Evolutionary conservation across 2,329 filamentous ascomycete genomes (phyloP).

Genomic region (Penicillium expansum): DNA sequence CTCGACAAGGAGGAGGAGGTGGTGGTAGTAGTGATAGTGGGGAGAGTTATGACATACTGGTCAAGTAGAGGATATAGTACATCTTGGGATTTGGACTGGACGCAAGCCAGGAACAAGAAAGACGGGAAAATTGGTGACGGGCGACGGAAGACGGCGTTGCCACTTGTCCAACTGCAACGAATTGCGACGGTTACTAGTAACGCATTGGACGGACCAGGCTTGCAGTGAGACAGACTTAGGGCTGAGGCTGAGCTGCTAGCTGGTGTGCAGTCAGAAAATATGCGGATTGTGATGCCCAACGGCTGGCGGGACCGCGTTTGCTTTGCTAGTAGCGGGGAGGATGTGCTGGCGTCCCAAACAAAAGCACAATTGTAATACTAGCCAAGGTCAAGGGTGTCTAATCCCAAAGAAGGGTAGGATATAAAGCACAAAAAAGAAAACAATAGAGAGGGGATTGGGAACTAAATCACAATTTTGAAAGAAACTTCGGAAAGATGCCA

Average conservation of each 20-base stretch:
- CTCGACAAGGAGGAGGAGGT: background rate
- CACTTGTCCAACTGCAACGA: conserved; percentile 1
- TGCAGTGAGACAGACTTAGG: conserved; percentile 10
- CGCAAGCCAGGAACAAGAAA: background rate
- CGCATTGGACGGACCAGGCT: conserved; percentile 23
- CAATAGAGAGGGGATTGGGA: background rate
- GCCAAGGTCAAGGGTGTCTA: background rate
- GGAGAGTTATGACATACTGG: conserved; percentile 59
- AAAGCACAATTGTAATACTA: background rate
- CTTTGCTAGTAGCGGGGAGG: background rate
- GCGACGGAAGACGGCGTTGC: background rate
- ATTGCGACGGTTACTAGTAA: conserved; percentile 12
- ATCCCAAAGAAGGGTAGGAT: background rate
- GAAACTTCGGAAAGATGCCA: conserved; percentile 12
- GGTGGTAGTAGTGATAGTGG: conserved; percentile 1
- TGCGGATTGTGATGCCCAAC: conserved; percentile 24
- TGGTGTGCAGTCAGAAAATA: background rate
- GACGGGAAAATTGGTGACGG: background rate
- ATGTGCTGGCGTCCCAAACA: conserved; percentile 1
- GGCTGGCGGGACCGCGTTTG: background rate
- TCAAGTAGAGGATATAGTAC: conserved; percentile 63
- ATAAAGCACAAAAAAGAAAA: background rate
- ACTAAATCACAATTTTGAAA: background rate
- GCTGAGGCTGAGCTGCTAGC: conserved; percentile 10
- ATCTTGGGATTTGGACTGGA: conserved; percentile 27